A percentile compares a stretch with the other conserved stretches of the same genome.
Conservation (phyloP, 1,284 basidiomycete species). For the Sparassis latifolia region DNA sequence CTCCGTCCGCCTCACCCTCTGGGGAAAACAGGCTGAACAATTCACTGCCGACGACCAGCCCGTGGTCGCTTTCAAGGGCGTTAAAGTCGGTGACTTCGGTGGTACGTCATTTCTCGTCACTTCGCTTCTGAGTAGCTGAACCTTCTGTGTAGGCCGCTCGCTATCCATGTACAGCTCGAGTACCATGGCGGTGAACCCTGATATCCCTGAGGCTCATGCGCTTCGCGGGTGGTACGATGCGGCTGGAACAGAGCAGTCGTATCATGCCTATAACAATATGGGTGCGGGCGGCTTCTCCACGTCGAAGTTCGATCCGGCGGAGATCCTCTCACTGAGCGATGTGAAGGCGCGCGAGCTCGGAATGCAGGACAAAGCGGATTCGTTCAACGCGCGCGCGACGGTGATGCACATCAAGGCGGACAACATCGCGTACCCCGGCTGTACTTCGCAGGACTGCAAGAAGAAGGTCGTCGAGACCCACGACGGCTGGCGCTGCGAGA, state of each 20-base stretch:
- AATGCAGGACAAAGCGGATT: conserved; percentile 74
- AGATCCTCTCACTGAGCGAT: conserved; percentile 74
- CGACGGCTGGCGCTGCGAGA: conserved; percentile 87
- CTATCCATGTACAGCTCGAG: conserved; percentile 68
- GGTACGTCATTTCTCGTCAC: conserved; percentile 37
- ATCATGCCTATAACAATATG: conserved; percentile 63
- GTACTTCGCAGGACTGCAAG: conserved; percentile 76
- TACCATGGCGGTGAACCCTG: conserved; percentile 82
- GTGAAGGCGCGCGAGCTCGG: conserved; percentile 81
- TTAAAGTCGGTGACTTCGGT: conserved; percentile 92
- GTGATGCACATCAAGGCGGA: conserved; percentile 89
- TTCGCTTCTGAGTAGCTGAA: too few relatives aligned
- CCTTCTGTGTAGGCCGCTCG: conserved; percentile 48
- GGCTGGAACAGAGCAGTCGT: conserved; percentile 53
- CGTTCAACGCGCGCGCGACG: conserved; percentile 80
- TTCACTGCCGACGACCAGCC: conserved; percentile 57
- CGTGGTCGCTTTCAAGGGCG: conserved; percentile 91
- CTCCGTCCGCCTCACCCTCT: conserved; percentile 84
- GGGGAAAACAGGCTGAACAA: conserved; percentile 93
- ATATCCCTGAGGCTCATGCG: conserved; percentile 80
- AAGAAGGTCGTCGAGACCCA: conserved; percentile 84
- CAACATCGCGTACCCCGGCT: conserved; percentile 87
- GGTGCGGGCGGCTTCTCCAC: conserved; percentile 32
- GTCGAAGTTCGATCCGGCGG: conserved; percentile 56
- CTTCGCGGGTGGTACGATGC: conserved; percentile 92